Evolutionary conservation across 257 asterid genomes (phyloP), one percentile per base, ranked within the genome.

Genomic region (Ballota nigra): DNA sequence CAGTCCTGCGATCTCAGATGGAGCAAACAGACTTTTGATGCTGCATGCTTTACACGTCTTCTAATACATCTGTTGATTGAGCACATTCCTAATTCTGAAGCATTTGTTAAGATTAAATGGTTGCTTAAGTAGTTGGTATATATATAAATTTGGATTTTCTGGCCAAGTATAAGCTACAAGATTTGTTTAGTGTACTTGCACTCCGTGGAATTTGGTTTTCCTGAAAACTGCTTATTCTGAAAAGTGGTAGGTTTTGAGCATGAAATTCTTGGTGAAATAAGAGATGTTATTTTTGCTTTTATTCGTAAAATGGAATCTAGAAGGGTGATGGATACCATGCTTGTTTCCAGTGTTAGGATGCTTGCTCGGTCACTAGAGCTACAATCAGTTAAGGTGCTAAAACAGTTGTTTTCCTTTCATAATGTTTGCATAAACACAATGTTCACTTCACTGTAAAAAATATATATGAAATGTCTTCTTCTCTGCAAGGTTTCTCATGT

Each of bases 271-370:
- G 99, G 98, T 76, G 99, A 95, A 85, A 95, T 95, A 65, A 84
- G 99, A 77, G 98, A 95, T 87, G 87, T 97, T 58, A 98, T 92
- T 61, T 95, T 95, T 81, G 85, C 92, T 64, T 95, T 92, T 79
- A 89, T 95, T 75, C 97, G 93, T 72, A 95, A 92, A 87, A 87
- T 95, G 96, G 99, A 95, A 80, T 97, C 98, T 20, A 92, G 84
- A 73, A 87, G 94, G 80, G 99, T 95, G 77, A 92, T 95, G 99
- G 99, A 95, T 72, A 95, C 98, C 75, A 95, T 95, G 98, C 96
- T 95, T 73, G 93, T 95, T 82, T 95, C 99, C 67, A 96, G 99
- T 79, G 99, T 95, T 81, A 81, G 99, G 89, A 95, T 92, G 81
- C 99, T 95, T 80, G 93, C 97, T 66, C 92, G 99, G 79, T 92